Base-by-base conservation (phyloP, 768 basidiomycete species). In the Peribolospora baueri region DNA sequence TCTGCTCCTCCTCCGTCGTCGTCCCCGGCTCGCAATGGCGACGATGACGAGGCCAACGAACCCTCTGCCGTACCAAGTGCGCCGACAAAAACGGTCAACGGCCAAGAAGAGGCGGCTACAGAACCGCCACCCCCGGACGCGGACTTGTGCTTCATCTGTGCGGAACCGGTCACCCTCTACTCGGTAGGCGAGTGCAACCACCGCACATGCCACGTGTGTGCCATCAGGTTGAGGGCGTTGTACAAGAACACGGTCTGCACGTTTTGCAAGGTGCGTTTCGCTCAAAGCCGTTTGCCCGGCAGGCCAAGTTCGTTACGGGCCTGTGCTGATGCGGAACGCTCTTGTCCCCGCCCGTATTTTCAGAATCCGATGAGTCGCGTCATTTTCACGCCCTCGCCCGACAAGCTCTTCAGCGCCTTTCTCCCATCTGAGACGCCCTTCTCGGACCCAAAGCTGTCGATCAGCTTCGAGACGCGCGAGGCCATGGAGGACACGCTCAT, bases 401-500 rank as follows among this genome's bases (percentile, higher is more conserved):
- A 82, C 57, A 70, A 72, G 10, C 70, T 67, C 2, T 88, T 77
- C 65, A 65, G 75, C 5, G 74, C 76, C 1, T 84, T 75, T 63
- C 70, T 69, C 0, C 73, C 73, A 0, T 75, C 76, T 3, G 57
- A 63, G 4, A 78, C 79, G 41, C 72, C 75, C 0, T 76, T 72
- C 69, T 81, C 79, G 59, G 84, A 87, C 63, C 49, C 71, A 25
- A 25, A 25, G 25, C 25, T 25, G 25, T 25, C 25, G 25, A 25
- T 25, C 25, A 25, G 25, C 25, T 98, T 97, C 62, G 88, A 95
- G 72, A 82, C 80, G 37, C 75, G 74, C 62, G 87, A 82, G 62
- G 85, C 86, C 80, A 91, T 91, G 84, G 85, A 95, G 25, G 86
- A 90, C 43, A 84, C 85, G 0, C 72, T 95, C 37, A 73, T 90